Percentiles rank a stretch among this genome's conserved stretches.
Conservation (phyloP, 768 basidiomycete species). For the Asterophora parasitica region DNA sequence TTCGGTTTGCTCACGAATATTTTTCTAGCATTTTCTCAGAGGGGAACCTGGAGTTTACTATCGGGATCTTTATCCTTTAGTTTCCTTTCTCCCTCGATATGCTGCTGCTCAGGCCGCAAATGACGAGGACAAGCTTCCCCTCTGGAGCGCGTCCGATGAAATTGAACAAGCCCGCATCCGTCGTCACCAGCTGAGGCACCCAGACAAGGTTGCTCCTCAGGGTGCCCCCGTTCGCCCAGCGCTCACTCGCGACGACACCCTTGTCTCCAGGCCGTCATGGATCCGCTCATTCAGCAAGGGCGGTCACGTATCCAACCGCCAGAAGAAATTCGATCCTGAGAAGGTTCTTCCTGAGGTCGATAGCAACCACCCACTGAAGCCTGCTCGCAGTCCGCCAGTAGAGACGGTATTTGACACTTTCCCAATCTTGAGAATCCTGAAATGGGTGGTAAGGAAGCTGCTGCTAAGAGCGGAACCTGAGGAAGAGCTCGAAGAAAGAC, state of each 20-base stretch:
- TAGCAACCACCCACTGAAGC: slow-evolving; percentile 38
- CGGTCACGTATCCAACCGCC: slow-evolving; percentile 8
- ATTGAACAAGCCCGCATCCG: slow-evolving; percentile 3
- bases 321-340: slow-evolving; percentile 30
- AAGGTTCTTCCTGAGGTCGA: slow-evolving; percentile 26
- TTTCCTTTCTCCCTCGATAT: slow-evolving; percentile 63
- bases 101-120: slow-evolving; percentile 26
- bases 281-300: slow-evolving; percentile 13
- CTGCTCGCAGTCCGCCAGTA: slow-evolving; percentile 58
- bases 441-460: slow-evolving; percentile 30
- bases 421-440: slow-evolving; percentile 50
- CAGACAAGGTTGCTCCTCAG: slow-evolving; percentile 12
- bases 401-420: slow-evolving; percentile 47
- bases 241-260: slow-evolving; percentile 6
- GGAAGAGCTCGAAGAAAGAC: slow-evolving; percentile 19
- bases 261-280: slow-evolving; percentile 16
- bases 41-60: slow-evolving; percentile 69
- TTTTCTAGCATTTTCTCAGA: slow-evolving; percentile 50
- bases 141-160: slow-evolving; percentile 48
- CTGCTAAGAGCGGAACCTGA: slow-evolving; percentile 16
- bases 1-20: no score
- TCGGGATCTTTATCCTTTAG: slow-evolving; percentile 65
- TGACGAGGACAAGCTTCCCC: slow-evolving; percentile 45
- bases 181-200: neutral
- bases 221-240: slow-evolving; percentile 8